Conservation (phyloP, 2,329 filamentous ascomycete species). For the Alternaria arborescens region DNA sequence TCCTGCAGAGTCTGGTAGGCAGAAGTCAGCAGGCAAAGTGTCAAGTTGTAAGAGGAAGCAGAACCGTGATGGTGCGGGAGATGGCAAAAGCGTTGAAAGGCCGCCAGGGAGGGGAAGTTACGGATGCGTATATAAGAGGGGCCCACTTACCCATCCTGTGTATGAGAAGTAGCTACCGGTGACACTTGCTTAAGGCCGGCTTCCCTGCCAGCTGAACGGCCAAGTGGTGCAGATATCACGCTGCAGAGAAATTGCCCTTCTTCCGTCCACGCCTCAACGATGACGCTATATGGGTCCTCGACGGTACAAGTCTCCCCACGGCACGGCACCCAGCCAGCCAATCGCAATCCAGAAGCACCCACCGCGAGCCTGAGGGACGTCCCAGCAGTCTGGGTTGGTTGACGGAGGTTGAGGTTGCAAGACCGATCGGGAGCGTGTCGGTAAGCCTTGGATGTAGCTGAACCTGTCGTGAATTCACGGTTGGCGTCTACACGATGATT, state of each 20-base stretch:
- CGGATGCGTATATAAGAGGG: conserved; percentile 21
- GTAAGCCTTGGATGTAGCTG: conserved; percentile 16
- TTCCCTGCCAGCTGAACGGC: conserved; percentile 45
- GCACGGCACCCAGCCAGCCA: conserved; percentile 36
- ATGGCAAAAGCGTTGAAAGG: conserved; percentile 19
- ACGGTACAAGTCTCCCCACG: conserved; percentile 41
- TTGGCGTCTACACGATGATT: background rate
- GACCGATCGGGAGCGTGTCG: conserved; percentile 29
- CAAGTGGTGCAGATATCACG: conserved; percentile 40
- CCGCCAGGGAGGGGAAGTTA: conserved; percentile 26
- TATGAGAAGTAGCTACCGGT: conserved; percentile 35
- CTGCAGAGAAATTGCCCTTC: conserved; percentile 49
- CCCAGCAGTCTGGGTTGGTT: conserved; percentile 33
- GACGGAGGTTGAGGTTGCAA: conserved; percentile 33
- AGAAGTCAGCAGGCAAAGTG: conserved; percentile 30
- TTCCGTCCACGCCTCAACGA: conserved; percentile 28
- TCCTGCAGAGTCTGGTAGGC: conserved; percentile 28
- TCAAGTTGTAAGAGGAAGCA: conserved; percentile 27
- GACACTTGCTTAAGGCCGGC: conserved; percentile 37
- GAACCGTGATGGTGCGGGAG: conserved; percentile 36
- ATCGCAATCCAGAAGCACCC: conserved; percentile 33
- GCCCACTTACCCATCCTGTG: conserved; percentile 42
- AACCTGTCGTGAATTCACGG: conserved; percentile 13
- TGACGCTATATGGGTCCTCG: conserved; percentile 42
- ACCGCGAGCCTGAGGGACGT: conserved; percentile 33